phyloP scores from a whole-genome alignment of 257 asterid species.

The Asclepias syriaca region DNA sequence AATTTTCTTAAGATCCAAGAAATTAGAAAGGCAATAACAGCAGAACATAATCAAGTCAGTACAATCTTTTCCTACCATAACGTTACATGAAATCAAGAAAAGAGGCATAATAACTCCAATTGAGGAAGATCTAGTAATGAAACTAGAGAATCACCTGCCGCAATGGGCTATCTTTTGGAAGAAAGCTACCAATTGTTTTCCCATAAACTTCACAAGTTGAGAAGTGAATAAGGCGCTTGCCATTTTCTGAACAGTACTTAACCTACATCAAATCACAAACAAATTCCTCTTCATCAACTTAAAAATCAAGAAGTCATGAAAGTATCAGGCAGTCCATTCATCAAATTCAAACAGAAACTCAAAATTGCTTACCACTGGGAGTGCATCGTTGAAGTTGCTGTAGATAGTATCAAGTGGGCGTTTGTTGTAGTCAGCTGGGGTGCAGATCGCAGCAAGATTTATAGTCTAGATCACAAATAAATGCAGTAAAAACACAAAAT shows the following conservation, averaged over 20 bases:
- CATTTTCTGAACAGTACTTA: conserved; percentile 82
- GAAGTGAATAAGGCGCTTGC: conserved; percentile 86
- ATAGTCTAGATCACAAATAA: conserved; percentile 44
- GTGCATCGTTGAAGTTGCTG: conserved; percentile 92
- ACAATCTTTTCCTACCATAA: background rate
- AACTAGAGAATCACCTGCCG: conserved; percentile 52
- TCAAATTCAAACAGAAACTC: background rate
- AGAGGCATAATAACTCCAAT: background rate
- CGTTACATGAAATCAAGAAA: background rate
- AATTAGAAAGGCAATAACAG: too few species aligned
- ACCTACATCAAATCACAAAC: conserved; percentile 41
- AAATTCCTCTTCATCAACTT: background rate
- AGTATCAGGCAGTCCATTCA: background rate
- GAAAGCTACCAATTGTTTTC: conserved; percentile 70
- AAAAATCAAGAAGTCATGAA: background rate
- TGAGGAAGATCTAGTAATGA: conserved; percentile 8
- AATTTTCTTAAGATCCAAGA: background rate
- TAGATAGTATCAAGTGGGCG: conserved; percentile 92
- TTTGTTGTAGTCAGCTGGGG: conserved; percentile 91
- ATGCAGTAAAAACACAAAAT: conserved; percentile 7
- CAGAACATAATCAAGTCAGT: background rate
- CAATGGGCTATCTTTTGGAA: conserved; percentile 79
- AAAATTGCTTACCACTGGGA: conserved; percentile 63
- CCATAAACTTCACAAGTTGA: conserved; percentile 94
- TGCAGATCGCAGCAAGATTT: conserved; percentile 94